Evolutionary conservation across 2,329 filamentous ascomycete species (phyloP).

Genomic region (Capronia americana): DNA sequence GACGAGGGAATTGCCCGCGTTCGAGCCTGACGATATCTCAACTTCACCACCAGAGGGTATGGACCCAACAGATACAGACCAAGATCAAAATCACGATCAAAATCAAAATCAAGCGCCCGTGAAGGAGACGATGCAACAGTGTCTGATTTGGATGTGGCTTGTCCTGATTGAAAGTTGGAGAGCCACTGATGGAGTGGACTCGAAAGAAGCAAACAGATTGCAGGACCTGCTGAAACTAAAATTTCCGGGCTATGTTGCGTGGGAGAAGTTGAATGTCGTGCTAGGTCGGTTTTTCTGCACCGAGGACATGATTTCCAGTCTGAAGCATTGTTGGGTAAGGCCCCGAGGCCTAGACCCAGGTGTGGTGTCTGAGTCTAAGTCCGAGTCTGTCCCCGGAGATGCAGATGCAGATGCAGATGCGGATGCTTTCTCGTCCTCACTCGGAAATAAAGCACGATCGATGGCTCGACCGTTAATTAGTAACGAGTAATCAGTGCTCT

Average conservation of each 20-base stretch:
- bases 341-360: too few species aligned
- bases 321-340: too few species aligned
- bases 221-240: background rate
- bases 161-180: conserved; percentile 4
- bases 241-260: background rate
- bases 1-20: conserved; percentile 1
- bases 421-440: too few species aligned
- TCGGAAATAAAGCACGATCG: too few species aligned
- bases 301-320: background rate
- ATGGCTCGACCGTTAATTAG: too few species aligned
- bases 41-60: background rate
- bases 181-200: conserved; percentile 7
- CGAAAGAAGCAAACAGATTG: background rate
- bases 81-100: too few species aligned
- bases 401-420: too few species aligned
- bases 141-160: conserved; percentile 19
- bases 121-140: background rate
- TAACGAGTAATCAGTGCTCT: too few species aligned
- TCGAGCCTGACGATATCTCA: background rate
- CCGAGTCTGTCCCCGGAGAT: too few species aligned
- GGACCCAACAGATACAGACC: background rate
- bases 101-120: too few species aligned
- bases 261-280: background rate
- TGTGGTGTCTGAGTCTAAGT: too few species aligned
- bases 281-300: conserved; percentile 12